Conservation (phyloP, 2,329 filamentous ascomycete species). For the Trichophyton mentagrophytes region DNA sequence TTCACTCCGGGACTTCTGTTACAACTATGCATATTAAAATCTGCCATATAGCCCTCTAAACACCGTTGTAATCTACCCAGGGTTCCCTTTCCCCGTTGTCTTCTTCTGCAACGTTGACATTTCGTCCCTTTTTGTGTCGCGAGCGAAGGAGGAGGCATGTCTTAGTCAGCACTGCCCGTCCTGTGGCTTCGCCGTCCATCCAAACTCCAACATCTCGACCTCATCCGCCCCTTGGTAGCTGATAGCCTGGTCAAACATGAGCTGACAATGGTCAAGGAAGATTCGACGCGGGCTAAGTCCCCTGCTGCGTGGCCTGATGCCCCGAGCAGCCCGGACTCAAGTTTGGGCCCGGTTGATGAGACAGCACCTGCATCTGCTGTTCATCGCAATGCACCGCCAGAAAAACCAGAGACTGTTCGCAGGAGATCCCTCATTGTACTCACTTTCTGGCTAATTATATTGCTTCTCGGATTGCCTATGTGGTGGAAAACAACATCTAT, state of each 20-base stretch:
- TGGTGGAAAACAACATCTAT: constrained; percentile 96
- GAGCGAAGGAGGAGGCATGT: background rate
- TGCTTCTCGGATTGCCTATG: constrained; percentile 75
- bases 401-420: constrained; percentile 55
- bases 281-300: background rate
- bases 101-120: too few relatives aligned
- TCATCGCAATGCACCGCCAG: constrained; percentile 52
- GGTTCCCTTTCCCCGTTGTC: too few relatives aligned
- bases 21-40: background rate
- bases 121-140: too few relatives aligned
- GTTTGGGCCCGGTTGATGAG: background rate
- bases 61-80: too few relatives aligned
- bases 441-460: constrained; percentile 81
- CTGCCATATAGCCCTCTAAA: background rate
- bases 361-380: background rate
- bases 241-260: background rate
- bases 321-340: background rate
- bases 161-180: background rate
- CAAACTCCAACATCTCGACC: background rate
- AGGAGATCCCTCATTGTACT: constrained; percentile 63
- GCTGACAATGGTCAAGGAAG: background rate
- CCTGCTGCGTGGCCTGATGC: background rate
- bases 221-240: background rate
- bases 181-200: too few relatives aligned
- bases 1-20: background rate